A percentile compares a stretch with the other conserved stretches of the same genome.
Evolutionary conservation across 2,329 filamentous ascomycete species (phyloP).

Genomic region (Mycosphaerella arachidis): DNA sequence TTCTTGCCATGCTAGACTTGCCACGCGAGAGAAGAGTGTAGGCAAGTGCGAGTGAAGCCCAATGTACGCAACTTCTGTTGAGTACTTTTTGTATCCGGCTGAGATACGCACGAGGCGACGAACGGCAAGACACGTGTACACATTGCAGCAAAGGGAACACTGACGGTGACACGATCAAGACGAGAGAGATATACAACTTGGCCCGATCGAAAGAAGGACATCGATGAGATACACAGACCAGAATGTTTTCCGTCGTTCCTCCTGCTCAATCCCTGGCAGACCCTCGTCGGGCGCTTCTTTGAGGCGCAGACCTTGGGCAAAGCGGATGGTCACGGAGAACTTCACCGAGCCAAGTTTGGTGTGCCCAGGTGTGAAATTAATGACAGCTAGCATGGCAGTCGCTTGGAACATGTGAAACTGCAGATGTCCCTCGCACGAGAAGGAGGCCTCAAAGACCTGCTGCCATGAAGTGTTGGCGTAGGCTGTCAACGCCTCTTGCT

Average conservation of each 20-base stretch:
- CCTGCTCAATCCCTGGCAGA: slow-evolving; percentile 53
- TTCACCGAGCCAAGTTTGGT: slow-evolving; percentile 9
- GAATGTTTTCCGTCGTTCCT: slow-evolving; percentile 85
- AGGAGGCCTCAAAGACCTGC: slow-evolving; percentile 4
- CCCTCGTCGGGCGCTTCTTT: slow-evolving; percentile 3
- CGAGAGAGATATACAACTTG: too few relatives aligned
- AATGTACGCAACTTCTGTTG: too few relatives aligned
- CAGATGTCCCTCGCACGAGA: neutral
- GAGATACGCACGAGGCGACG: too few relatives aligned
- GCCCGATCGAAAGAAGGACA: slow-evolving; percentile 8
- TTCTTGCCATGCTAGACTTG: too few relatives aligned
- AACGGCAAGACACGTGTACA: too few relatives aligned
- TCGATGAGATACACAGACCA: slow-evolving; percentile 91
- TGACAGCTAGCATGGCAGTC: slow-evolving; percentile 1
- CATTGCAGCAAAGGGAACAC: too few relatives aligned
- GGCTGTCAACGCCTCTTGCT: slow-evolving; percentile 1
- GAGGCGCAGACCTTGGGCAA: slow-evolving; percentile 5
- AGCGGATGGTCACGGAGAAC: slow-evolving; percentile 7
- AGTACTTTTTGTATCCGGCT: too few relatives aligned
- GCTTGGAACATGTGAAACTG: slow-evolving; percentile 5
- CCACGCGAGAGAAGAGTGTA: too few relatives aligned
- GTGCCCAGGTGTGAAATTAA: slow-evolving; percentile 6
- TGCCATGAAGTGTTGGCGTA: slow-evolving; percentile 7
- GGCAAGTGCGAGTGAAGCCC: too few relatives aligned
- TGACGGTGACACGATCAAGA: too few relatives aligned